Percentiles rank a stretch among this genome's conserved stretches.
phyloP scores from a whole-genome alignment of 2,329 filamentous ascomycete species.

The Chalaropsis ovoidea region DNA sequence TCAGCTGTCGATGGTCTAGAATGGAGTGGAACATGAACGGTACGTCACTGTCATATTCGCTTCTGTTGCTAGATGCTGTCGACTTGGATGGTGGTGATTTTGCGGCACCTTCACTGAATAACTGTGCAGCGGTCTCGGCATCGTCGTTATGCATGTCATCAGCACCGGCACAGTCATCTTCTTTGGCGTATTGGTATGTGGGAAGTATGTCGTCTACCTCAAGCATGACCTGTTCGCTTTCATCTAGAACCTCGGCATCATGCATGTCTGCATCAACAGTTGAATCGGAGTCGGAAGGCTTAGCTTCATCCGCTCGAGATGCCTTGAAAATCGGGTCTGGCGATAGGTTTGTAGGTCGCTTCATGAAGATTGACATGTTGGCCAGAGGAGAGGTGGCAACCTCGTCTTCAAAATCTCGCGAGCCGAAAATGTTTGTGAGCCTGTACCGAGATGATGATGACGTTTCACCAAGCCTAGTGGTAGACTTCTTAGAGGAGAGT shows the following conservation, averaged over 20 bases:
- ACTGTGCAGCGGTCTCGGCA: not conserved
- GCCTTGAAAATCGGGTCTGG: not conserved
- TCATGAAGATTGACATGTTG: not conserved
- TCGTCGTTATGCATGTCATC: not conserved
- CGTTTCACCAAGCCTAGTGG: not conserved
- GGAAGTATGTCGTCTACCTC: not conserved
- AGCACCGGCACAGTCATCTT: not conserved
- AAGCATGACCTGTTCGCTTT: not conserved
- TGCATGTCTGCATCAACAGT: not conserved
- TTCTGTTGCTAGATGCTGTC: not conserved
- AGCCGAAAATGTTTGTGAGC: not conserved
- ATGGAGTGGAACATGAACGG: not conserved
- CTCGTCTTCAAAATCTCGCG: not conserved
- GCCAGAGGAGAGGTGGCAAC: not conserved
- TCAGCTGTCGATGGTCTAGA: constrained; percentile 13
- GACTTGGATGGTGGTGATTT: not conserved
- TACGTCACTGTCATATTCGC: not conserved
- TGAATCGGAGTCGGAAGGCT: not conserved
- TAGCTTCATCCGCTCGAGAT: not conserved
- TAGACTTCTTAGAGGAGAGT: not conserved
- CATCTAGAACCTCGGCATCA: not conserved
- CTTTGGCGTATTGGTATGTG: not conserved
- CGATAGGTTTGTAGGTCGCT: not conserved
- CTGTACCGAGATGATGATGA: not conserved
- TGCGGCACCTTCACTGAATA: not conserved